Evolutionary conservation across 768 basidiomycete genomes (phyloP), one percentile per base, ranked within the genome.

Genomic region (Zangia roseola): DNA sequence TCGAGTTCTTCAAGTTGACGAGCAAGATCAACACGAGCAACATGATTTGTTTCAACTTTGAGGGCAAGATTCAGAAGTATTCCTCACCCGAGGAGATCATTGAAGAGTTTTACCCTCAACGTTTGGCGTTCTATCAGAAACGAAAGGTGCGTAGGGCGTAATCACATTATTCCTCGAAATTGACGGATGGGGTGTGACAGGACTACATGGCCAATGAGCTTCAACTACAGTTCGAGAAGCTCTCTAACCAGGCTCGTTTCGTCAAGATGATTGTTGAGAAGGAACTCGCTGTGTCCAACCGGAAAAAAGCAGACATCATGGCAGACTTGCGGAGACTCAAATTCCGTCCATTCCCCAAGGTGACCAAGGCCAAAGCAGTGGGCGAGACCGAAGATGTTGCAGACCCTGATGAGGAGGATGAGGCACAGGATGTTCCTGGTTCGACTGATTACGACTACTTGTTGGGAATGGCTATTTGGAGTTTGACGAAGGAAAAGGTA

Each of bases 41-140:
- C 73, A 98, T 99, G 97, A 97, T 98, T 16, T 94, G 92, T 70
- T 99, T 99, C 68, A 95, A 99, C 69, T 81, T 90, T 52, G 89
- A 94, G 16, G 87, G 91, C 58, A 97, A 95, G 74, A 95, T 99
- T 72, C 92, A 86, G 73, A 94, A 86, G 70, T 98, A 97, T 67
- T 74, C 80, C 16, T 80, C 84, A 1, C 83, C 97, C 0, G 97
- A 98, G 63, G 88, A 94, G 56, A 91, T 99, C 45, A 68, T 98
- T 38, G 84, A 91, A 54, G 94, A 97, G 33, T 99, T 97, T 65
- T 99, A 91, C 64, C 88, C 91, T 23, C 72, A 84, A 47, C 83
- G 97, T 14, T 71, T 99, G 54, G 84, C 89, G 23, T 93, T 81
- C 70, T 99, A 99, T 66, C 93, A 94, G 72, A 91, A 92, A 59